A percentile compares a stretch with the other conserved stretches of the same genome.
phyloP scores from a whole-genome alignment of 345 rosid genomes.

The Moricandia moricandioides region DNA sequence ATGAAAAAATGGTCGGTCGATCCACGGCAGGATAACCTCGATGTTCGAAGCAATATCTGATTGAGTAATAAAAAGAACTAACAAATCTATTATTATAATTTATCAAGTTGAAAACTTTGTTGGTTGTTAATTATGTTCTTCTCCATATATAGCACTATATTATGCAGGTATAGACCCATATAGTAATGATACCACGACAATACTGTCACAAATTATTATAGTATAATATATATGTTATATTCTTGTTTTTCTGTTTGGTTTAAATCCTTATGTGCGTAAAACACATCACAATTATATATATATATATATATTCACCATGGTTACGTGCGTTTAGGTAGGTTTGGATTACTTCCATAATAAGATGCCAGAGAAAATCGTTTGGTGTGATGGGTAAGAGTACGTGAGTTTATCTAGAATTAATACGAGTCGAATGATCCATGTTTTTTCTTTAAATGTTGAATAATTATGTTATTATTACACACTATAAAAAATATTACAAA shows the following conservation, averaged over 20 bases:
- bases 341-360: background rate
- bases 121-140: background rate
- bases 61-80: background rate
- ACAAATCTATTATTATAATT: background rate
- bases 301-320: background rate
- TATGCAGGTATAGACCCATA: background rate
- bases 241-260: background rate
- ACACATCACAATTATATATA: background rate
- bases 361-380: background rate
- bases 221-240: background rate
- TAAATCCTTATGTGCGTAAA: background rate
- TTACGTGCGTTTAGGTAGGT: background rate
- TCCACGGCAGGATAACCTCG: constrained; percentile 15
- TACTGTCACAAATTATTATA: background rate
- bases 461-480: no score
- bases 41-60: background rate
- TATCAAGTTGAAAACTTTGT: background rate
- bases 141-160: no score
- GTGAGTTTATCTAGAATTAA: background rate
- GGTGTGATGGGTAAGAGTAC: background rate
- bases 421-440: background rate
- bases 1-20: constrained; percentile 23
- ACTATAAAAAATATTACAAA: no score
- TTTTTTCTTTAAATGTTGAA: no score
- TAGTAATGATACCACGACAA: background rate